Evolutionary conservation across 306 rosid genomes (phyloP), one percentile per base, ranked within the genome.

Genomic region (Rosa rugosa): DNA sequence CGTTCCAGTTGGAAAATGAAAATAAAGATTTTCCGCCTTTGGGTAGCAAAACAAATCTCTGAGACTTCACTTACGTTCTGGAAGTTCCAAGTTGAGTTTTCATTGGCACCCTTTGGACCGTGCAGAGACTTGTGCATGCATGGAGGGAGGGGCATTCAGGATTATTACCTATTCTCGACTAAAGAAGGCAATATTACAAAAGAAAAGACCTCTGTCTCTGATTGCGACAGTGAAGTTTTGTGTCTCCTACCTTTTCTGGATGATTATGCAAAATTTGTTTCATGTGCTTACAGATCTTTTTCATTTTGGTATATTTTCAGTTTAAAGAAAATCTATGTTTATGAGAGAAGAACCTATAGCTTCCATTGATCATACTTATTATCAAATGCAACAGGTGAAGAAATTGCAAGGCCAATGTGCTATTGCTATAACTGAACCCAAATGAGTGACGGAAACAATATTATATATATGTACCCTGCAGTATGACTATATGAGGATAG

Each of bases 1-100:
- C 8, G 41, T 84, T 65, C 38, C 76, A 80, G 50, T 69, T 79
- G 54, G n/a, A n/a, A n/a, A n/a, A n/a, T n/a, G 50, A 73, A 73
- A 69, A 78, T 56, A n/a, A 45, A 44, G 82, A 78, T 51, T 78
- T 83, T 10, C 85, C 80, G 6, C 76, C 80, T n/a, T 50, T 78
- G 75, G 11, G 6, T 16, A 14, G 18, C 20, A 14, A 31, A 16
- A 64, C 47, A 40, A 40, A 18, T 40, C 14, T 38, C 71, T 34
- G 49, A 73, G 51, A 73, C 77, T 11, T 23, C 14, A 13, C 34
- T n/a, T 14, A 18, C 6, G 16, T 11, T 50, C 41, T n/a, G 34
- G 9, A 20, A 34, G 4, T 11, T 11, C 5, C 34, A 1, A 25
- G 38, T 60, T 4, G 49, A n/a, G 36, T 54, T 74, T 25, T 47